Evolutionary conservation across 306 rosid genomes (phyloP), one percentile per base, ranked within the genome.

Genomic region (Vigna angularis): DNA sequence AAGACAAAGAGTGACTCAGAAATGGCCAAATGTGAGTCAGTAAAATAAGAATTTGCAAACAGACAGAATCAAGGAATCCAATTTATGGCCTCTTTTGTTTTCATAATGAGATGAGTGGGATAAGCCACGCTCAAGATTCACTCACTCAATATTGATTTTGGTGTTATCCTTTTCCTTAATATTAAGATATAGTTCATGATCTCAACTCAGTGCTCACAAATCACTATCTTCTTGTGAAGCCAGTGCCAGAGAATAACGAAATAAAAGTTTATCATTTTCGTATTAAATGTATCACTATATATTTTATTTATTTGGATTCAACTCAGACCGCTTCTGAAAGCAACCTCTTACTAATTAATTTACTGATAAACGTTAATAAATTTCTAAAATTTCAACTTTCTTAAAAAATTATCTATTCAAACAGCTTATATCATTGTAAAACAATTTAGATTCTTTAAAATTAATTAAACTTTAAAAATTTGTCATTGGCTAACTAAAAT

Each of bases 41-140:
- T 74, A 83, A 79, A 58, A 70, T 74, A 75, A 50, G 61, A 53
- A 40, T 75, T 69, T 28, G 64, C 77, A 79, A 72, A 70, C 20
- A 70, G 78, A 87, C 77, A 77, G 82, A 73, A 77, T 77, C 88
- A 69, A 71, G 79, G 89, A 86, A 89, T 89, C 92, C 58, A 67
- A 78, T 75, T 85, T 70, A 72, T 82, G 86, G 38, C 86, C 57
- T 69, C 45, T 71, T 40, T 45, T 42, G 5, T n/a, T 66, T 66
- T 42, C 44, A 9, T 40, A 26, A 34, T 62, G 34, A 6, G 56
- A 64, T n/a, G 45, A 56, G 4, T 73, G 48, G 47, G 42, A 77
- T 38, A 70, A 62, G 75, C 59, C 57, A 74, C 40, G 55, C 74
- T 55, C 24, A 57, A 57, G 79, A 72, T 82, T 77, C 75, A 82